phyloP scores from a whole-genome alignment of 2,329 filamentous ascomycete species.

The Coniochaeta sp. region DNA sequence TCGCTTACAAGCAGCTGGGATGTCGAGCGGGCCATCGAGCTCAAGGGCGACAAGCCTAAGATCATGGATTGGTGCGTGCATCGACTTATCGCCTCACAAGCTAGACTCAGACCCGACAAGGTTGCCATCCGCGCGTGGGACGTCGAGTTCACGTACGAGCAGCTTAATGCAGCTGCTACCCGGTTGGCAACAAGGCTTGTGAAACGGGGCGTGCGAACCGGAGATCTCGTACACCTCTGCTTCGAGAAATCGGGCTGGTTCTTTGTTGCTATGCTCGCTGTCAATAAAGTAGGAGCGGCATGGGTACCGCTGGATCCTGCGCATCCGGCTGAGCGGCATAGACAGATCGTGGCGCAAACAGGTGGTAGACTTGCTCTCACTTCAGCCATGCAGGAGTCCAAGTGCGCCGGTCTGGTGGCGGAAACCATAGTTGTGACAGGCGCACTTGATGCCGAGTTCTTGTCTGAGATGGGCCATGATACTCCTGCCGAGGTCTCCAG shows the following conservation, averaged over 20 bases:
- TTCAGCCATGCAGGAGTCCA: too few species aligned
- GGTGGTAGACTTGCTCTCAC: too few species aligned
- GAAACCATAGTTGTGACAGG: too few species aligned
- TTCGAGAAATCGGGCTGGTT: constrained; percentile 20
- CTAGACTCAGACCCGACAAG: constrained; percentile 18
- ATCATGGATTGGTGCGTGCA: background rate
- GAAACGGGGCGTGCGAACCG: constrained; percentile 24
- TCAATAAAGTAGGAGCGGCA: constrained; percentile 12
- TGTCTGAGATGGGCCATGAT: too few species aligned
- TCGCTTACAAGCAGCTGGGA: too few species aligned
- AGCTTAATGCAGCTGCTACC: constrained; percentile 33
- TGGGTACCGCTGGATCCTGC: background rate
- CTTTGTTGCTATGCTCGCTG: constrained; percentile 13
- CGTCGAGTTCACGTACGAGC: constrained; percentile 35
- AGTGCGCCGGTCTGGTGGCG: too few species aligned
- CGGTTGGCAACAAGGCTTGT: constrained; percentile 29
- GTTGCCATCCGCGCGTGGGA: constrained; percentile 42
- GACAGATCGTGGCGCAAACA: too few species aligned
- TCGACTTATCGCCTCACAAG: background rate
- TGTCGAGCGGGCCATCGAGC: too few species aligned
- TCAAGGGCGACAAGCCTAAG: too few species aligned
- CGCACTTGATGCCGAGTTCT: too few species aligned
- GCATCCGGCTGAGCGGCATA: too few species aligned
- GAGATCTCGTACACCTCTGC: constrained; percentile 29
- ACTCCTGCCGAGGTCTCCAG: background rate